Base-by-base conservation (phyloP, 805 yeast species). In the Zygoascus biomembranicola region DNA sequence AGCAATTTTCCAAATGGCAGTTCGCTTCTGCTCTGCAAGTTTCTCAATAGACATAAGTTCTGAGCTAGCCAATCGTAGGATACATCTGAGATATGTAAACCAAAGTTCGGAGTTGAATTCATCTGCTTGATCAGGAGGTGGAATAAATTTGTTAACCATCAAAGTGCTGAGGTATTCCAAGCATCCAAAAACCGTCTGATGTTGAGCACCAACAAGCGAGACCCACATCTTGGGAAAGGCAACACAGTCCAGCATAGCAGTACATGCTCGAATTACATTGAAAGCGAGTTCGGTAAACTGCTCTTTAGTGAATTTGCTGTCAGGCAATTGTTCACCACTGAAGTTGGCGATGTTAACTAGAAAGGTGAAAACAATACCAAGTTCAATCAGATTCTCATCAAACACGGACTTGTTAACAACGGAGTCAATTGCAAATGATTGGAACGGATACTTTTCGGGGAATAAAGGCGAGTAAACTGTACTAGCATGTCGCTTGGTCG, bases 321-420 rank as follows among this genome's bases (percentile, higher is more conserved):
- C 61, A 11, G 61, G 55, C 16, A 53, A 37, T 19, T 55, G 55
- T 47, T 54, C 55, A 16, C 62, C 56, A 52, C 61, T 49, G 45
- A 60, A 50, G 53, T 59, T 53, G 54, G 62, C 59, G 52, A 66
- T 49, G 46, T 63, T 54, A 45, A 63, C 59, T 39, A 64, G 50
- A 26, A 64, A 52, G 14, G 82, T 73, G 49, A 63, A 57, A n/a
- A 85, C 71, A 14, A 84, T 76, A 6, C 84, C 73, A 49, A 87
- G 65, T 64, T 89, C 97, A 43, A 86, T 70, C 52, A 88, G 69
- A 2, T 85, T 73, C 64, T 89, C 97, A 28, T 82, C 87, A 53
- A 85, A 73, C 1, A 76, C 71, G 58, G 82, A 86, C 57, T 84
- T 87, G 57, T 81, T 79, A 18, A 87, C 85, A 45, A 82, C 73